phyloP scores from a whole-genome alignment of 108 stramenopile species.

The Fragilaria crotonensis region DNA sequence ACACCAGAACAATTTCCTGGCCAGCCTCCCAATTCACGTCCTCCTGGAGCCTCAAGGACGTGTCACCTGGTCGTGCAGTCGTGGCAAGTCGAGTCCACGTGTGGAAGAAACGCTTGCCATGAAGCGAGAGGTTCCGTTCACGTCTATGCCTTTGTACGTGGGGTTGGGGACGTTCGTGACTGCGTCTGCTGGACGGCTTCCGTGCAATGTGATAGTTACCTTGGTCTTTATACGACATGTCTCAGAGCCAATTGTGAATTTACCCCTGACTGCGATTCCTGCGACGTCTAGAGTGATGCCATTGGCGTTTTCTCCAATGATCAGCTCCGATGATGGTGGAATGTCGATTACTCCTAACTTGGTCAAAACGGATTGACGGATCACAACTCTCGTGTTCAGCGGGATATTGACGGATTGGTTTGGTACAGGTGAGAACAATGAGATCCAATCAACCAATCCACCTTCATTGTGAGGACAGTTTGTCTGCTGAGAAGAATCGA shows the following conservation, averaged over 20 bases:
- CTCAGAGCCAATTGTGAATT: constrained; percentile 17
- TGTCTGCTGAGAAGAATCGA: background rate
- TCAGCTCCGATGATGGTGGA: constrained; percentile 21
- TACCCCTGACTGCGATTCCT: constrained; percentile 27
- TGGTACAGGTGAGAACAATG: background rate
- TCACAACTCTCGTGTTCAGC: constrained; percentile 11
- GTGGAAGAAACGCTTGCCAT: constrained; percentile 26
- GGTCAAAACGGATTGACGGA: constrained; percentile 2
- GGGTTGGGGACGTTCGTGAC: constrained; percentile 6
- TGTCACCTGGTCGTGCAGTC: constrained; percentile 15
- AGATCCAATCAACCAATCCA: background rate
- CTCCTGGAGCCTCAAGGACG: constrained; percentile 20
- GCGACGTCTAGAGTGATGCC: constrained; percentile 15
- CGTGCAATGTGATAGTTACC: constrained; percentile 30
- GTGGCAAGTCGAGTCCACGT: constrained; percentile 41
- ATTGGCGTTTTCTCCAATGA: constrained; percentile 19
- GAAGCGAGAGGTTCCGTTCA: constrained; percentile 21
- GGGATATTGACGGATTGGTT: constrained; percentile 9
- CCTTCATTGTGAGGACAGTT: constrained; percentile 11
- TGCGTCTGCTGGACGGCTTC: constrained; percentile 16
- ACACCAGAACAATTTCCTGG: constrained; percentile 31
- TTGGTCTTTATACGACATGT: constrained; percentile 19
- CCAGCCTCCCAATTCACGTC: constrained; percentile 38
- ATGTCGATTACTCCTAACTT: constrained; percentile 21
- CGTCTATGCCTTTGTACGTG: constrained; percentile 34